Percentiles rank a stretch among this genome's conserved stretches.
Conservation (phyloP, 106 monocot genomes). For the Posidonia australis region DNA sequence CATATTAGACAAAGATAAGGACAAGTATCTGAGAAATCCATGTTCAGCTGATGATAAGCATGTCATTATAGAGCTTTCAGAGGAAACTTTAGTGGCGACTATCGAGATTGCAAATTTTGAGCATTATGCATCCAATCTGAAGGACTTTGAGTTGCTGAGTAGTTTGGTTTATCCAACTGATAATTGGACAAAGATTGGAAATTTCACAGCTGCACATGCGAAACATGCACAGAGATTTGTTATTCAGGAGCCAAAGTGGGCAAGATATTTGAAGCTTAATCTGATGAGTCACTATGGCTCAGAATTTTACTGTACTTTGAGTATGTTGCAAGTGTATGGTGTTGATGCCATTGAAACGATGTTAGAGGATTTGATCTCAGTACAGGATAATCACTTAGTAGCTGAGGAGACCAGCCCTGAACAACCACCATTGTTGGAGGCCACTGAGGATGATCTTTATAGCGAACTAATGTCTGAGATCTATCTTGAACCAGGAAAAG, state of each 20-base stretch:
- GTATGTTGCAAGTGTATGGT: constrained; percentile 73
- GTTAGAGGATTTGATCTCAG: constrained; percentile 81
- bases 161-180: constrained; percentile 77
- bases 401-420: constrained; percentile 27
- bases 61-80: constrained; percentile 76
- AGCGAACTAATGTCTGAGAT: constrained; percentile 16
- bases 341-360: constrained; percentile 93
- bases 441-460: constrained; percentile 20
- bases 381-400: constrained; percentile 29
- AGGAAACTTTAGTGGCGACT: constrained; percentile 74
- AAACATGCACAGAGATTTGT: constrained; percentile 67
- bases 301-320: constrained; percentile 86
- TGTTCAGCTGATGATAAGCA: constrained; percentile 83
- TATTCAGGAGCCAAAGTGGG: constrained; percentile 75
- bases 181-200: constrained; percentile 60
- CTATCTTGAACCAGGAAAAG: constrained; percentile 18
- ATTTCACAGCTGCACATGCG: constrained; percentile 61
- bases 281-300: constrained; percentile 75
- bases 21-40: constrained; percentile 85
- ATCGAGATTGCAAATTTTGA: constrained; percentile 88
- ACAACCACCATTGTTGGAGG: constrained; percentile 14
- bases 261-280: constrained; percentile 70
- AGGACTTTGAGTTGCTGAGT: constrained; percentile 67
- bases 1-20: constrained; percentile 75
- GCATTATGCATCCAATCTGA: constrained; percentile 83